A percentile compares a stretch with the other conserved stretches of the same genome.
These are phyloP conservation scores for Podochytrium sp. DNA, from an alignment of 192 early-diverging fungal genomes.

Conservation along the genomic window DNA sequence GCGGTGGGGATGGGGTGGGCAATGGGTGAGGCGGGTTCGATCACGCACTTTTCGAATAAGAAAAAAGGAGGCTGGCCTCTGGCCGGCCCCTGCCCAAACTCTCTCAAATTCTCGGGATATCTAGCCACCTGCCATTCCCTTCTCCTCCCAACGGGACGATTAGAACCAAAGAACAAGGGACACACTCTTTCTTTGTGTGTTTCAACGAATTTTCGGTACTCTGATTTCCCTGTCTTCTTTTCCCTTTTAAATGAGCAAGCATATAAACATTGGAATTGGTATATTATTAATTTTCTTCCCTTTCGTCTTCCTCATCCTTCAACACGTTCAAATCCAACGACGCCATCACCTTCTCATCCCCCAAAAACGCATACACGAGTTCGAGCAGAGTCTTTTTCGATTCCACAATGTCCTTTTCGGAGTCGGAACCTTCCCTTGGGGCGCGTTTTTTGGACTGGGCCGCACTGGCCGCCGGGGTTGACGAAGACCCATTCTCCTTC, in stretches of 20 bases:
- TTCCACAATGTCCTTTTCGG: neutral
- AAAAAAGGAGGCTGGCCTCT: constrained; percentile 1
- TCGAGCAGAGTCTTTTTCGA: neutral
- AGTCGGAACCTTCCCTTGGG: neutral
- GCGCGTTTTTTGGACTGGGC: neutral
- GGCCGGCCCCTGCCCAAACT: too few relatives aligned
- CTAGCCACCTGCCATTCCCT: too few relatives aligned
- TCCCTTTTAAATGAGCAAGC: too few relatives aligned
- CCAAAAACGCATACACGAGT: constrained; percentile 2
- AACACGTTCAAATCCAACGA: neutral
- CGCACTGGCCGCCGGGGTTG: neutral
- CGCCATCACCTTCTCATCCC: neutral
- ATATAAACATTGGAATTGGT: too few relatives aligned
- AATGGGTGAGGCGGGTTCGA: neutral
- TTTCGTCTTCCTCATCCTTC: neutral
- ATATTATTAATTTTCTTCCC: too few relatives aligned
- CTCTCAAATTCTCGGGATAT: too few relatives aligned
- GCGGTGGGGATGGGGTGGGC: neutral
- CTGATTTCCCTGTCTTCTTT: too few relatives aligned
- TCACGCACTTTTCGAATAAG: neutral
- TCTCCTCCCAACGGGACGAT: too few relatives aligned
- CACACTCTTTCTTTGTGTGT: too few relatives aligned
- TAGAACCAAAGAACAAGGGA: too few relatives aligned
- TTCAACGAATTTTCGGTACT: too few relatives aligned
- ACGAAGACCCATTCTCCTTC: neutral